Percentiles rank a stretch among this genome's conserved stretches.
Conservation (phyloP, 163 green algal species). For the Scenedesmus sp. region DNA sequence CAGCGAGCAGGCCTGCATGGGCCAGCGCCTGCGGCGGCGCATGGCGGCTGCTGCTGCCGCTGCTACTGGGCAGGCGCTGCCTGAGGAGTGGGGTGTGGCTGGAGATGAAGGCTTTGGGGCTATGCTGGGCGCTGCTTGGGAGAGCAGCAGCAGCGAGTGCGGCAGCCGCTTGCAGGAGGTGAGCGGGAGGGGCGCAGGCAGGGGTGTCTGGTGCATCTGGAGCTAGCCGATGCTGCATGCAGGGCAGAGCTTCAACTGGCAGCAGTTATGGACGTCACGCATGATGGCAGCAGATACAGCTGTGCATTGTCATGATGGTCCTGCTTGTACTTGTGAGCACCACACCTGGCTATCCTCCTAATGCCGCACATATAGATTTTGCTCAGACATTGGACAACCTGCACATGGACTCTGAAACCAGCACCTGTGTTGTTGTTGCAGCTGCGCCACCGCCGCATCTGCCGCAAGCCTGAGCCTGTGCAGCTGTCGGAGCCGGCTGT, state of each 20-base stretch:
- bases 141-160: conserved; percentile 40
- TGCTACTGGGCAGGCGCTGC: neutral
- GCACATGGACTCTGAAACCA: neutral
- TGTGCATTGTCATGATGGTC: no score
- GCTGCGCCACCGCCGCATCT: conserved; percentile 31
- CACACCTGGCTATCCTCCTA: no score
- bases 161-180: conserved; percentile 44
- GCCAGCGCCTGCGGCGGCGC: neutral
- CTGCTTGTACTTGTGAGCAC: no score
- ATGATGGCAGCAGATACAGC: no score
- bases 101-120: conserved; percentile 53
- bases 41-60: neutral
- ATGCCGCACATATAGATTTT: no score
- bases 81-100: conserved; percentile 47
- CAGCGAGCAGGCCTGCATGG: neutral
- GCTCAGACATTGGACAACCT: no score
- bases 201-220: neutral
- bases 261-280: no score
- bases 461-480: conserved; percentile 20
- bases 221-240: neutral
- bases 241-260: neutral
- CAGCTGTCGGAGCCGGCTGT: conserved; percentile 12
- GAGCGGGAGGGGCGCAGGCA: neutral
- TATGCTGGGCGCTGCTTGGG: conserved; percentile 57
- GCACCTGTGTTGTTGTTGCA: neutral